Conservation (phyloP, 768 basidiomycete species). For the Chiua virens region DNA sequence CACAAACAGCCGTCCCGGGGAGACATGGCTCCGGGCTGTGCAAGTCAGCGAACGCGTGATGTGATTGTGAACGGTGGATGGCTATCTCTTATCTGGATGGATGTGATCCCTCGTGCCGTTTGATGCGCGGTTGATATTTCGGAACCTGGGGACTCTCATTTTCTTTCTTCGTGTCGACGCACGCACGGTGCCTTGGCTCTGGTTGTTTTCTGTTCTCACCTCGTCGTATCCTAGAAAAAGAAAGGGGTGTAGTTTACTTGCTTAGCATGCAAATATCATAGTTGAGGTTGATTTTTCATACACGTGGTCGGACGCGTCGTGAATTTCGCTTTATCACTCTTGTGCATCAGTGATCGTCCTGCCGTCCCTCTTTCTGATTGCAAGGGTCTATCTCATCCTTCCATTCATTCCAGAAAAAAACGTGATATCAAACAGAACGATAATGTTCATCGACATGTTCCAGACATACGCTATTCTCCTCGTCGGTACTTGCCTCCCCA, state of each 20-base stretch:
- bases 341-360: no score
- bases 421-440: no score
- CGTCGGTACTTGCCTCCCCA: slow-evolving; percentile 3
- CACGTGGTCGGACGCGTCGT: slow-evolving; percentile 28
- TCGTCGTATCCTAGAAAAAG: slow-evolving; percentile 10
- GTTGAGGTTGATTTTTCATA: slow-evolving; percentile 27
- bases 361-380: no score
- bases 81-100: background rate
- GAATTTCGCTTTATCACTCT: background rate
- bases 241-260: slow-evolving; percentile 20
- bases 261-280: slow-evolving; percentile 8
- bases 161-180: background rate
- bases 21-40: slow-evolving; percentile 47
- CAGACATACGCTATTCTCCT: slow-evolving; percentile 1
- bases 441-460: slow-evolving; percentile 11
- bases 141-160: slow-evolving; percentile 1
- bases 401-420: no score
- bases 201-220: background rate
- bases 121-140: slow-evolving; percentile 1
- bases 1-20: slow-evolving; percentile 23
- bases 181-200: background rate
- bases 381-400: no score
- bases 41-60: slow-evolving; percentile 62
- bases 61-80: slow-evolving; percentile 23
- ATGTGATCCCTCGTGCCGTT: background rate